Base-by-base conservation (phyloP, 345 rosid species). In the Chamaenerion angustifolium region DNA sequence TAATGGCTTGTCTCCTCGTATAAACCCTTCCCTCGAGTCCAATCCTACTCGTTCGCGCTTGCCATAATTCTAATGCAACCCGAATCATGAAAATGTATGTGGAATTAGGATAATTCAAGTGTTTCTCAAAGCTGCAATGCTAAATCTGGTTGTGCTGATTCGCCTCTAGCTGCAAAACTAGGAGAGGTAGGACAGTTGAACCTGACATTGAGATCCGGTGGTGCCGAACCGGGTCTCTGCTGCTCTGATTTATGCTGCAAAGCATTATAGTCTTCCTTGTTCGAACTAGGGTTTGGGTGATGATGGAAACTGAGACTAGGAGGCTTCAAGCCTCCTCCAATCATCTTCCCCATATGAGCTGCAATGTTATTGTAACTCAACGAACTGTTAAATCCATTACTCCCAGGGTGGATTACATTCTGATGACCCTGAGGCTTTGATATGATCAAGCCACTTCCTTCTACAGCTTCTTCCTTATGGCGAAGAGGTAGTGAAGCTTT, bases 51-150 rank as follows among this genome's bases (percentile, higher is more conserved):
- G 14, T n/a, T n/a, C n/a, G n/a, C n/a, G n/a, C 11, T 27, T 23
- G 52, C 37, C 37, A 31, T 31, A 31, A 31, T 31, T 31, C 8
- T 31, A 31, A 31, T 31, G 37, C 37, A 31, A 31, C 37, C 37
- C 37, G 5, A 53, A 48, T 40, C 35, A 55, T 21, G 23, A 31
- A 52, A 49, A 58, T 48, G 43, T 49, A 37, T 13, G 23, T 10
- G 11, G 44, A 61, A 57, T 47, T 42, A 48, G 42, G 15, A 17
- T 50, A 19, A 49, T 51, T 23, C 44, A 16, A 31, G 0, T 43
- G 16, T 40, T 25, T 47, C 57, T 78, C 68, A 79, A 16, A 76
- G 80, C 64, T 79, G 82, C 74, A 73, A 67, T 54, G 72, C 82
- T 59, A 76, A 71, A 65, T 79, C 86, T 44, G 79, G 77, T 45